These are phyloP conservation scores for Macadamia tetraphylla DNA, from an alignment of 164 flowering plant genomes.

Conservation along the genomic window DNA sequence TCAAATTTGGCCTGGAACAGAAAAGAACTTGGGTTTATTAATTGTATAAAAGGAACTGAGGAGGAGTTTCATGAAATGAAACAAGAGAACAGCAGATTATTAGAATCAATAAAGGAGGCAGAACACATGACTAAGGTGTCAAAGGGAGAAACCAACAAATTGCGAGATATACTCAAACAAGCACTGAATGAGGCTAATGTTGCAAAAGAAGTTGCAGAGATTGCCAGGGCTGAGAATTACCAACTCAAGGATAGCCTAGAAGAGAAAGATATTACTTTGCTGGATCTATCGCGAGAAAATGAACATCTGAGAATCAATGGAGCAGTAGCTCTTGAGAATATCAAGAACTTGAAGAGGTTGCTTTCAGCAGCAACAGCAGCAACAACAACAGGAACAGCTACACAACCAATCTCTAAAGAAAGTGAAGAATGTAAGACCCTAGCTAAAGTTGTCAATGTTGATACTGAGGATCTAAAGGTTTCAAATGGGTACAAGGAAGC, in stretches of 20 bases:
- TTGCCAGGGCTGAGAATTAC: slow-evolving; percentile 67
- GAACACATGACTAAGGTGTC: slow-evolving; percentile 35
- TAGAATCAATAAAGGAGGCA: slow-evolving; percentile 26
- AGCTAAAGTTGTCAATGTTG: slow-evolving; percentile 25
- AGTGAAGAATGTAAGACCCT: slow-evolving; percentile 19
- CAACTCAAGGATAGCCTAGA: slow-evolving; percentile 56
- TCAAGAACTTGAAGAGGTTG: slow-evolving; percentile 45
- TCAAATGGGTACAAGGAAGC: not conserved
- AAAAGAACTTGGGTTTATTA: slow-evolving; percentile 65
- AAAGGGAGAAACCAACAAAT: slow-evolving; percentile 55
- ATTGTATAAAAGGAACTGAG: slow-evolving; percentile 61
- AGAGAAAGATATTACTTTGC: slow-evolving; percentile 50
- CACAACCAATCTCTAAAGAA: slow-evolving; percentile 4
- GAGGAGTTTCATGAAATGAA: slow-evolving; percentile 40
- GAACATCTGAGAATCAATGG: slow-evolving; percentile 47
- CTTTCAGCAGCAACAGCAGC: slow-evolving; percentile 18
- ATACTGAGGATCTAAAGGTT: slow-evolving; percentile 20
- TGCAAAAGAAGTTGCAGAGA: slow-evolving; percentile 75
- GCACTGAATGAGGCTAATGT: slow-evolving; percentile 77
- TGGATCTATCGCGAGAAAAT: slow-evolving; percentile 34
- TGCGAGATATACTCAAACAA: slow-evolving; percentile 77
- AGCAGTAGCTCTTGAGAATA: slow-evolving; percentile 44
- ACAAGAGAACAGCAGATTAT: slow-evolving; percentile 39
- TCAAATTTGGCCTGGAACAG: slow-evolving; percentile 57
- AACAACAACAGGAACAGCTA: slow-evolving; percentile 5